Evolutionary conservation across 2,329 filamentous ascomycete species (phyloP).

Genomic region (Hyphodiscus sp.): DNA sequence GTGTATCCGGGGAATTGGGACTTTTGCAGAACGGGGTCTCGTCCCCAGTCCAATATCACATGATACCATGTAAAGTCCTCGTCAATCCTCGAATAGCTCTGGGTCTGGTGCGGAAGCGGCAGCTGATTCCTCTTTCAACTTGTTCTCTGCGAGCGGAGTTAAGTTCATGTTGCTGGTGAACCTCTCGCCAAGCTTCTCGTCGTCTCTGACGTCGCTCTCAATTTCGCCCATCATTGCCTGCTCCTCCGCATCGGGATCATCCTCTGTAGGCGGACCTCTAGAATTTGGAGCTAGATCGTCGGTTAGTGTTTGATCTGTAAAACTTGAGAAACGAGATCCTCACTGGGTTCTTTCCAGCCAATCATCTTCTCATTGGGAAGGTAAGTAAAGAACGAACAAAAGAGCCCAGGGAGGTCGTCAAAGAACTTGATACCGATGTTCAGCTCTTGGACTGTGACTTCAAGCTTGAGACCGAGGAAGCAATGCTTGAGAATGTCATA

Average conservation of each 20-base stretch:
- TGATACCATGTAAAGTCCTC: too few relatives aligned
- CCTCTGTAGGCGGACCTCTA: constrained; percentile 26
- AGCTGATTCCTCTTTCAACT: neutral
- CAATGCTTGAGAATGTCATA: constrained; percentile 49
- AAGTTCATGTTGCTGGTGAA: neutral
- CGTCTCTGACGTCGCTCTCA: constrained; percentile 6
- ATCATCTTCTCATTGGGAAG: constrained; percentile 65
- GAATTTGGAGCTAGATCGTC: constrained; percentile 20
- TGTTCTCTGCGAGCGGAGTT: neutral
- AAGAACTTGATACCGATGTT: constrained; percentile 58
- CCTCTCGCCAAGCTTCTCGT: constrained; percentile 5
- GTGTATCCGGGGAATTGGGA: neutral
- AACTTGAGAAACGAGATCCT: neutral
- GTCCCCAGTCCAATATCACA: too few relatives aligned
- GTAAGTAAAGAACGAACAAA: constrained; percentile 57
- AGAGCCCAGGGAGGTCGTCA: constrained; percentile 47
- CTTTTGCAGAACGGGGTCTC: too few relatives aligned
- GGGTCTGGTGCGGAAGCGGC: neutral
- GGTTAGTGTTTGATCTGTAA: constrained; percentile 2
- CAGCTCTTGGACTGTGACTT: constrained; percentile 48
- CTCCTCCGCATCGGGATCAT: constrained; percentile 27
- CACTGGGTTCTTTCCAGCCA: constrained; percentile 52
- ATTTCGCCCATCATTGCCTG: constrained; percentile 10
- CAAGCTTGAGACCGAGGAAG: constrained; percentile 58
- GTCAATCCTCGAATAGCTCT: neutral